Evolutionary conservation across 345 rosid genomes (phyloP).

Genomic region (Zanthoxylum bungeanum): DNA sequence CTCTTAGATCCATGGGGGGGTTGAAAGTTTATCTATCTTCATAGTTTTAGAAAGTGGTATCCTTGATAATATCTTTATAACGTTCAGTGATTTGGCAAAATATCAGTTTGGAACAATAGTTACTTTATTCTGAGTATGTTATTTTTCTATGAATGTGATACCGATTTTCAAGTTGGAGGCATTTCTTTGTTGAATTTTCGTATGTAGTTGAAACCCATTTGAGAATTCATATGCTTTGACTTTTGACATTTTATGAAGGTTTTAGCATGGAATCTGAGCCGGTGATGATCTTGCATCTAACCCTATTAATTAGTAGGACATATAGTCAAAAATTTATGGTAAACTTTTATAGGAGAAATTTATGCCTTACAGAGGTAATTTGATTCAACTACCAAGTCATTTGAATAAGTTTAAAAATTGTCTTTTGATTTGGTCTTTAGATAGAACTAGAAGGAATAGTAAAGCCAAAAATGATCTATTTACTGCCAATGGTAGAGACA

Average conservation of each 20-base stretch:
- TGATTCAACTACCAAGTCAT: background rate
- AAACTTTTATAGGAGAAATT: background rate
- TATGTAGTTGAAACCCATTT: background rate
- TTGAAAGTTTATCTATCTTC: background rate
- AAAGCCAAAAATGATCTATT: background rate
- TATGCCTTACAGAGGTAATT: too few relatives aligned
- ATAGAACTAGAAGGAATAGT: background rate
- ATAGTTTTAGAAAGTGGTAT: background rate
- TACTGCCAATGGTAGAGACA: background rate
- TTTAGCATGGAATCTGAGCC: background rate
- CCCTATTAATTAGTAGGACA: background rate
- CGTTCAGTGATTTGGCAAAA: background rate
- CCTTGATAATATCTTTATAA: too few relatives aligned
- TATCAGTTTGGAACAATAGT: background rate
- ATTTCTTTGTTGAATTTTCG: background rate
- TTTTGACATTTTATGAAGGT: background rate
- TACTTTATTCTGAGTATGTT: background rate
- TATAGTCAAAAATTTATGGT: background rate
- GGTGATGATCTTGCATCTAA: constrained; percentile 22
- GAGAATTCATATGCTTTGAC: background rate
- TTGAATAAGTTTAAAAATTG: background rate
- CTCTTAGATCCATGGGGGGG: background rate
- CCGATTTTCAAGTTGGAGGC: background rate
- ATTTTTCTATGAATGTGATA: background rate
- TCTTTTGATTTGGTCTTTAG: background rate